A percentile compares a stretch with the other conserved stretches of the same genome.
These are phyloP conservation scores for Phoenix roebelenii DNA, from an alignment of 176 grass and related monocot species.

Conservation along the genomic window DNA sequence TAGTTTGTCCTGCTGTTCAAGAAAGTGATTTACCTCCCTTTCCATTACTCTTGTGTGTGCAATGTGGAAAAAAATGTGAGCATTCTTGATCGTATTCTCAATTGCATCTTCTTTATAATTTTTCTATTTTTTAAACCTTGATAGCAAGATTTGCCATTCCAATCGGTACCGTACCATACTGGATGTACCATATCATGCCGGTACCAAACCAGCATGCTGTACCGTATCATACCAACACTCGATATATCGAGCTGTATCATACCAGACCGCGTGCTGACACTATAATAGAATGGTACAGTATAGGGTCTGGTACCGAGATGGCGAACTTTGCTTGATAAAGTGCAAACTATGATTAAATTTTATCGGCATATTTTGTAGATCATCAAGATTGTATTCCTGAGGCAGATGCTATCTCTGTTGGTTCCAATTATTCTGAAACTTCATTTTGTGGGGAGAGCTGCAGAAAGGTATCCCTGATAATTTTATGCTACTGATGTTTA, in stretches of 20 bases:
- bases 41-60: slow-evolving; percentile 53
- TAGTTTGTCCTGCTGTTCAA: slow-evolving; percentile 28
- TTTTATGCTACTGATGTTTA: neutral
- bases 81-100: slow-evolving; percentile 5
- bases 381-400: slow-evolving; percentile 55
- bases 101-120: neutral
- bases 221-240: too few relatives aligned
- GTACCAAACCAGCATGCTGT: too few relatives aligned
- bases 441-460: slow-evolving; percentile 65
- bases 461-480: slow-evolving; percentile 57
- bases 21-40: slow-evolving; percentile 26
- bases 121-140: slow-evolving; percentile 7
- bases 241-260: too few relatives aligned
- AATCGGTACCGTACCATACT: too few relatives aligned
- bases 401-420: slow-evolving; percentile 23
- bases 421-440: slow-evolving; percentile 21
- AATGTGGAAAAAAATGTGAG: slow-evolving; percentile 91
- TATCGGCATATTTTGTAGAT: slow-evolving; percentile 42
- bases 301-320: too few relatives aligned
- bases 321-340: too few relatives aligned
- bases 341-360: slow-evolving; percentile 6
- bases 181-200: too few relatives aligned
- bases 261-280: too few relatives aligned
- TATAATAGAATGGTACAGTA: too few relatives aligned
- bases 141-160: neutral